phyloP scores from a whole-genome alignment of 179 eudicot genomes.

The Heliamphora ciliata region DNA sequence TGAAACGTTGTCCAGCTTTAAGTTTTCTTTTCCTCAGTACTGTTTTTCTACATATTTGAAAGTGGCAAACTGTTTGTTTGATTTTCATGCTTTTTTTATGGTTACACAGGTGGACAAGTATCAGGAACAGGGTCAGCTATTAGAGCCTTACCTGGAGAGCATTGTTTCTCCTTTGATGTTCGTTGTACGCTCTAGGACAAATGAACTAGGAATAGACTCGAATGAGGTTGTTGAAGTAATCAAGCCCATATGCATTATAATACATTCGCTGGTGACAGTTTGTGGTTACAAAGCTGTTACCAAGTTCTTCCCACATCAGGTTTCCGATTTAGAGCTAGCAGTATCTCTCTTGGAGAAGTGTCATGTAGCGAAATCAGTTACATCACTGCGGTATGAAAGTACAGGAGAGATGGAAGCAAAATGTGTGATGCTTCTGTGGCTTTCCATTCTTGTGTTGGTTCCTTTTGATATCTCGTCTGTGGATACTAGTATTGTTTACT shows the following conservation, averaged over 20 bases:
- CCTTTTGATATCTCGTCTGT: slow-evolving; percentile 93
- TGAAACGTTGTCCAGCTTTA: slow-evolving; percentile 1
- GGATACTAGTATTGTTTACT: slow-evolving; percentile 69
- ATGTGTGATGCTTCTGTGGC: slow-evolving; percentile 79
- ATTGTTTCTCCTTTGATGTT: slow-evolving; percentile 84
- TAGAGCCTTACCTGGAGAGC: slow-evolving; percentile 94
- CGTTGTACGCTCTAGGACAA: slow-evolving; percentile 59
- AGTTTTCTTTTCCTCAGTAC: not conserved
- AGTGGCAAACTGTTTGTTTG: not conserved
- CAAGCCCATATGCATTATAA: slow-evolving; percentile 69
- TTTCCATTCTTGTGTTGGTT: slow-evolving; percentile 84
- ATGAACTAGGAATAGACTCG: slow-evolving; percentile 52
- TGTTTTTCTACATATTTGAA: not conserved
- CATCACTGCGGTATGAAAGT: slow-evolving; percentile 86
- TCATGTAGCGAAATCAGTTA: slow-evolving; percentile 35
- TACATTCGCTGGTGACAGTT: slow-evolving; percentile 86
- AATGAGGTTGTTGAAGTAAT: slow-evolving; percentile 64
- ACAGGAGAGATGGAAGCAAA: slow-evolving; percentile 98
- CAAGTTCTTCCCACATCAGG: slow-evolving; percentile 96
- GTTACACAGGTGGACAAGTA: slow-evolving; percentile 77
- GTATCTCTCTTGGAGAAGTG: slow-evolving; percentile 88
- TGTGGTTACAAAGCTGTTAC: slow-evolving; percentile 91
- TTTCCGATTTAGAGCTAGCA: slow-evolving; percentile 91
- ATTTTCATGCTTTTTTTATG: not conserved
- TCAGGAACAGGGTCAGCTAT: slow-evolving; percentile 85